These are phyloP conservation scores for Carex pumila DNA, from an alignment of 176 grass and related monocot species.

Conservation along the genomic window DNA sequence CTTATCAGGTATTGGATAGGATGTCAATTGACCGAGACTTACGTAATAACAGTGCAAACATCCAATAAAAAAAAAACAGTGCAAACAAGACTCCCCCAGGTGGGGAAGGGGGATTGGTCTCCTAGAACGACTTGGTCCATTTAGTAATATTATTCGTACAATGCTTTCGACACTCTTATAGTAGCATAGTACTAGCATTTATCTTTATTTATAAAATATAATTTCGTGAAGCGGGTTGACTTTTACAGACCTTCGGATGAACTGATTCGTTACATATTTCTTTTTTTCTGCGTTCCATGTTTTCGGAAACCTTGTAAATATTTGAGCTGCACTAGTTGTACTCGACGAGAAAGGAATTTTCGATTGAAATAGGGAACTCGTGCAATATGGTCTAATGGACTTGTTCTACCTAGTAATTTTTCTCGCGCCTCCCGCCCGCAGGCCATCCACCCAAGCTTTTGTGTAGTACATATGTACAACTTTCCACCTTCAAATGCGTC, in stretches of 20 bases:
- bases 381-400: not conserved
- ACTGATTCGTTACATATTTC: not conserved
- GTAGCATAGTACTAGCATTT: no score
- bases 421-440: not conserved
- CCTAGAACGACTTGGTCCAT: no score
- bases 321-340: not conserved
- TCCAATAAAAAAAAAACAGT: no score
- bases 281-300: not conserved
- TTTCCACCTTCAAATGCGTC: constrained; percentile 7
- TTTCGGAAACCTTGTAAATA: not conserved
- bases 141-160: no score
- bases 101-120: no score
- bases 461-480: constrained; percentile 7
- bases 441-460: not conserved
- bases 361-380: not conserved
- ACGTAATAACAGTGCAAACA: no score
- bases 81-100: no score
- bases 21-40: no score
- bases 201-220: not conserved
- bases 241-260: not conserved
- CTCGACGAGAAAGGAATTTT: not conserved
- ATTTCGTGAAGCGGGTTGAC: not conserved
- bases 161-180: no score
- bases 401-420: not conserved
- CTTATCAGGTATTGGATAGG: no score